Base-by-base conservation (phyloP, 164 flowering plant genomes). In the Berberis thunbergii region DNA sequence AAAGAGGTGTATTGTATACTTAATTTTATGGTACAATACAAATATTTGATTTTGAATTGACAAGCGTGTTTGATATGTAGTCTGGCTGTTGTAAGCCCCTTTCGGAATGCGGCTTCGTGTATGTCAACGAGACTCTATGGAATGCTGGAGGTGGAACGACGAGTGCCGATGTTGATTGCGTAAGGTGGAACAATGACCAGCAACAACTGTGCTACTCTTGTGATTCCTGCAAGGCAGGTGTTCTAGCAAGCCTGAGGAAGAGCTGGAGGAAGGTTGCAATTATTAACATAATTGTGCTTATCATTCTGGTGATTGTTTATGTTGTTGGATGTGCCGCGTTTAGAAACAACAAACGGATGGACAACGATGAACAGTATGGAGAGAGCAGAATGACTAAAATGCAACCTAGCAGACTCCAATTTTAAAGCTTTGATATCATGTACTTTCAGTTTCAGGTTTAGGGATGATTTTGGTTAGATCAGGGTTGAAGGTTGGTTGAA, bases 11-110 rank as follows among this genome's bases (percentile, higher is more conserved):
- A 26, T 26, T 26, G 26, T 26, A 4, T 46, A 46, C 49, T 46
- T 4, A 8, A 46, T 46, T 46, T 4, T 4, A 4, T 46, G 49
- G 8, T 46, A 46, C 6, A 4, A 46, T 0, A 4, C 6, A 4
- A 46, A 4, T 46, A 46, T 1, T 8, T 46, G 49, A 4, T 4
- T 8, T 46, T 8, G 49, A 46, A 4, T 46, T 46, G 49, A 8
- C 49, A 46, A 46, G 11, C 7, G 1, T 2, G 6, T 62, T 41
- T 67, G 68, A 53, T 50, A 4, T 75, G 71, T 68, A 90, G 98
- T 94, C 98, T 4, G 97, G 98, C 6, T 94, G 98, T 66, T 94
- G 97, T 84, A 94, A 94, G 76, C 98, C 97, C n/a, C 98, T 87
- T 0, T 77, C 95, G 6, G 87, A 77, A 4, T 94, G 98, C 57